Evolutionary conservation across 2,329 filamentous ascomycete genomes (phyloP), one percentile per base, ranked within the genome.

Genomic region (Penicillium thymicola): DNA sequence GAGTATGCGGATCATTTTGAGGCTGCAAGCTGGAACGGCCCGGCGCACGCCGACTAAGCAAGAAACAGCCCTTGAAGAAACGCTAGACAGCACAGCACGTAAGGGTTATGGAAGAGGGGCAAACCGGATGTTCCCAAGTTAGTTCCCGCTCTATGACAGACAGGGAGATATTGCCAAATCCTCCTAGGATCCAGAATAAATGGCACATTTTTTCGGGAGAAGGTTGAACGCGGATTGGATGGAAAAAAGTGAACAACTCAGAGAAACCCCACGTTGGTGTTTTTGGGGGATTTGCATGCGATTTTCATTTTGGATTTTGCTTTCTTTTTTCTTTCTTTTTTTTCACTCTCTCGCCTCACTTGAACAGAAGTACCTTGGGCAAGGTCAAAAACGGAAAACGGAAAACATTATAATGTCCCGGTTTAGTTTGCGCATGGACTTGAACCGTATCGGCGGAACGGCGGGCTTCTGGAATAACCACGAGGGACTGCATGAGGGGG

Each of bases 21-120:
- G 72, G 71, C 72, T 75, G 73, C 72, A 74, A 73, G 72, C 73
- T 76, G 75, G 75, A 72, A 75, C 75, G 75, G 75, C 68, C 75
- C 75, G 75, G 72, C 71, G 74, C 74, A 74, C 72, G 72, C 69
- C 72, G 68, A 74, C 69, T 70, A 71, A 63, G 66, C 66, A 55
- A 51, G 50, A 54, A 37, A 40, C 65, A 67, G 68, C 67, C 69
- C 63, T 70, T 72, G 65, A 70, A 71, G 70, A 67, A 70, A 72
- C 66, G 67, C 70, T 70, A 70, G 64, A 67, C 42, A 57, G 59
- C 59, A 67, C 42, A 57, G 59, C 59, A 61, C 51, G 55, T 54
- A 59, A 51, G 47, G 58, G 55, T 37, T 49, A 51, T 43, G 18
- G 47, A 55, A 55, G 48, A 59, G 54, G 55, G 55, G 53, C 55